phyloP scores from a whole-genome alignment of 345 rosid genomes.

The Eucalyptus rudis region DNA sequence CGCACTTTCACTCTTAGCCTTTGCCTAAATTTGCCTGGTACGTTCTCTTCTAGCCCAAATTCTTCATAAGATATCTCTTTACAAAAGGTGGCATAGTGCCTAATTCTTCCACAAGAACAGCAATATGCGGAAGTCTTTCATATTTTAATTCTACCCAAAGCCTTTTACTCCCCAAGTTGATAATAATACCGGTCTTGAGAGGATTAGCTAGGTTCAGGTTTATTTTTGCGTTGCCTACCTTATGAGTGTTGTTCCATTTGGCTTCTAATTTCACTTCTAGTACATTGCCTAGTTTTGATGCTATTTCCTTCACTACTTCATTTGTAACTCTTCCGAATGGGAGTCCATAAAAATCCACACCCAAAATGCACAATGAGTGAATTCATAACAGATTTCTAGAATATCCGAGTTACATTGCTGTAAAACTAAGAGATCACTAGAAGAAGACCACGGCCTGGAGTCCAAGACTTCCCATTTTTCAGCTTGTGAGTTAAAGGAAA shows the following conservation, averaged over 20 bases:
- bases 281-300: rapidly evolving
- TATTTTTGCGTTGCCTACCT: no score
- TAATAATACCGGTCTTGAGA: rapidly evolving
- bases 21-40: no score
- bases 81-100: rapidly evolving
- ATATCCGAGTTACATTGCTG: no score
- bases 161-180: neutral
- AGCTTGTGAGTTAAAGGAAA: no score
- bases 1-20: rapidly evolving
- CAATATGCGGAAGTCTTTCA: rapidly evolving
- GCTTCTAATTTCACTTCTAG: no score
- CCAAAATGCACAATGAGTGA: rapidly evolving
- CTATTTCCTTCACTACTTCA: no score
- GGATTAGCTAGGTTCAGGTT: neutral
- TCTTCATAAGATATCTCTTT: no score
- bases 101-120: rapidly evolving
- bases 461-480: no score
- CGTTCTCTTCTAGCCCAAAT: rapidly evolving
- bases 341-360: no score
- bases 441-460: rapidly evolving
- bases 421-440: no score
- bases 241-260: no score
- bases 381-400: rapidly evolving
- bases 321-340: no score
- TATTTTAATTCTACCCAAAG: neutral